These are phyloP conservation scores for Vanrija pseudolonga DNA, from an alignment of 1,284 basidiomycete species.

Conservation along the genomic window DNA sequence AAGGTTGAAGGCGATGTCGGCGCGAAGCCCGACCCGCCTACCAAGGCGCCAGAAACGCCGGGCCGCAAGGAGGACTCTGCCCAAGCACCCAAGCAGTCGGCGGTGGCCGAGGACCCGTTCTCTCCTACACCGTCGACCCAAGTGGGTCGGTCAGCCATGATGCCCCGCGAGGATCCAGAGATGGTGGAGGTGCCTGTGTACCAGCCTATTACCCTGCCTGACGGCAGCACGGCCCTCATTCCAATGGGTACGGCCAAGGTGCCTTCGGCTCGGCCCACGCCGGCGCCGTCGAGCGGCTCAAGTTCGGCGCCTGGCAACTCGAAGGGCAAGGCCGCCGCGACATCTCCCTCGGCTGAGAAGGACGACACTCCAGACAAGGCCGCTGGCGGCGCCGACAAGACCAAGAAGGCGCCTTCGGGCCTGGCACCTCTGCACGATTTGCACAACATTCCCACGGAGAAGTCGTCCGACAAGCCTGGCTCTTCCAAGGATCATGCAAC, in stretches of 20 bases:
- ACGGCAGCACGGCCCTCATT: conserved; percentile 30
- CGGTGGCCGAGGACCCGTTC: too few species aligned
- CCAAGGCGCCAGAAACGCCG: not conserved
- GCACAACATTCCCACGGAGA: too few species aligned
- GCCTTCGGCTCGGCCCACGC: conserved; percentile 18
- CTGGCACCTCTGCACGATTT: too few species aligned
- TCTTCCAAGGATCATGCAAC: too few species aligned
- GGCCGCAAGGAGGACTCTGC: too few species aligned
- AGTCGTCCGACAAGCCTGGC: too few species aligned
- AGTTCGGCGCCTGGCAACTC: not conserved
- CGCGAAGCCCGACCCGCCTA: not conserved
- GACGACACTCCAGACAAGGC: not conserved
- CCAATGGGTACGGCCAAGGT: conserved; percentile 19
- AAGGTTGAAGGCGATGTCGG: too few species aligned
- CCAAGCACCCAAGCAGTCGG: not conserved
- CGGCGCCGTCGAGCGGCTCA: conserved; percentile 18
- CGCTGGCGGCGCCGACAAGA: not conserved
- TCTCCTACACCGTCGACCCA: too few species aligned
- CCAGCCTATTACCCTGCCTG: conserved; percentile 30
- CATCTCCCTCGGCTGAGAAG: not conserved
- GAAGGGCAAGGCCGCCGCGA: conserved; percentile 1
- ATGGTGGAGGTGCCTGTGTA: conserved; percentile 14
- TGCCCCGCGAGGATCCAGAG: too few species aligned
- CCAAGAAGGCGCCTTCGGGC: too few species aligned
- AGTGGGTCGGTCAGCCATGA: not conserved